Evolutionary conservation across 1,284 basidiomycete species (phyloP), one percentile per base, ranked within the genome.

Genomic region (Pseudozyma hubeiensis): DNA sequence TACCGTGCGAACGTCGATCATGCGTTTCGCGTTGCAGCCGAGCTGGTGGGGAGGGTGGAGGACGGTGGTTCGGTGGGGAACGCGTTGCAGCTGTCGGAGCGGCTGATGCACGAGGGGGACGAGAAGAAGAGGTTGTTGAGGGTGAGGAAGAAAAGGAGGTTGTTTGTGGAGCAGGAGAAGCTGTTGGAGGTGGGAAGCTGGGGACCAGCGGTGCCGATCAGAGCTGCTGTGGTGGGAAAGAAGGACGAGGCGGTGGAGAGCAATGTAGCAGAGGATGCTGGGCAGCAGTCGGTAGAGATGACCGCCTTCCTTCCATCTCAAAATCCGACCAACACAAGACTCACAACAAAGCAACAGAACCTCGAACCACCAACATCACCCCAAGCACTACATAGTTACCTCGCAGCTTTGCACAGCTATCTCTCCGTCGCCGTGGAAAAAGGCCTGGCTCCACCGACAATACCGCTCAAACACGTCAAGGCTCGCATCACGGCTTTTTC

Each of bases 1-100:
- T 74, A 74, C 19, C 55, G 71, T 13, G 58, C 51, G 16, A 64
- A 54, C 39, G 65, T 74, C 5, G 65, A 74, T 4, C 71, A 74
- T n/a, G 71, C 71, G 5, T 65, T 74, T 29, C 65, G 61, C n/a
- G 54, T 69, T 0, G 53, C 65, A 1, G 49, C 35, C 29, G 62
- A 74, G 39, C 44, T 74, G 16, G 57, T 60, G 3, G 49, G 34
- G 13, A 51, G 70, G 4, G 43, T 61, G 6, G 40, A 56, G 17
- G 70, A 64, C n/a, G 46, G 37, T 7, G 33, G 43, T 2, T 45
- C 49, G 10, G 66, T 56, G 10, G 71, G 51, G 5, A 34, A 35
- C 4, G 71, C 71, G 13, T 16, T 74, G n/a, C 33, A 50, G n/a
- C 45, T 74, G 34, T 65, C 65, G 5, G 58, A 69, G 17, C 14